Base-by-base conservation (phyloP, 1,139 yeast species). In the Torulaspora pretoriensis region DNA sequence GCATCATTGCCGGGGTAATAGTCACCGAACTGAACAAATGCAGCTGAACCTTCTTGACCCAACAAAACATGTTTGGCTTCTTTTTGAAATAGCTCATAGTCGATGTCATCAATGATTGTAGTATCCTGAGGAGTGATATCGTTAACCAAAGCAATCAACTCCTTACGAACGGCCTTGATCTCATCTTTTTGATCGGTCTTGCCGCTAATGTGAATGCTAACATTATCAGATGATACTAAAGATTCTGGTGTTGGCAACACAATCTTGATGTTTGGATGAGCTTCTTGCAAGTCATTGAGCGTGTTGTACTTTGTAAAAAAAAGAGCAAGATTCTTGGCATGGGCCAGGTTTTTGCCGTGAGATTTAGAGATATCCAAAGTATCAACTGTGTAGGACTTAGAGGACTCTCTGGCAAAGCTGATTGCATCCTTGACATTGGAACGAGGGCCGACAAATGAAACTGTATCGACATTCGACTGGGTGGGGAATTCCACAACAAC, bases 291-390 rank as follows among this genome's bases (percentile, higher is more conserved):
- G 4, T 63, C 54, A 10, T 80, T 70, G 50, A 82, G 69, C 35
- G 69, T 61, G 39, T 74, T 71, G 50, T 78, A 71, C 48, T 77
- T 70, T 43, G 68, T 65, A 60, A 90, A 83, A 64, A 74, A 85
- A 13, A 81, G 71, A 37, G 90, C 83, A 47, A 90, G 73, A 30
- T 81, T 77, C 56, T 78, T 78, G 27, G 94, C 96, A 59, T 90
- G 97, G 25, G 70, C 64, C 48, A 80, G 66, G 60, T 85, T 81
- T 57, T 86, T 87, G 59, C 87, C 86, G 65, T 90, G 96, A 31
- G 97, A 95, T 64, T 78, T 82, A 19, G 94, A 80, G 69, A 90
- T 81, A 57, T 87, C 95, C 61, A 90, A 73, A 19, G 79, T 70
- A 56, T 84, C 89, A 38, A 84, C 80, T 66, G 75, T 60, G 73